Evolutionary conservation across 805 yeast genomes (phyloP), one percentile per base, ranked within the genome.

Genomic region (Monosporozyma servazzii): DNA sequence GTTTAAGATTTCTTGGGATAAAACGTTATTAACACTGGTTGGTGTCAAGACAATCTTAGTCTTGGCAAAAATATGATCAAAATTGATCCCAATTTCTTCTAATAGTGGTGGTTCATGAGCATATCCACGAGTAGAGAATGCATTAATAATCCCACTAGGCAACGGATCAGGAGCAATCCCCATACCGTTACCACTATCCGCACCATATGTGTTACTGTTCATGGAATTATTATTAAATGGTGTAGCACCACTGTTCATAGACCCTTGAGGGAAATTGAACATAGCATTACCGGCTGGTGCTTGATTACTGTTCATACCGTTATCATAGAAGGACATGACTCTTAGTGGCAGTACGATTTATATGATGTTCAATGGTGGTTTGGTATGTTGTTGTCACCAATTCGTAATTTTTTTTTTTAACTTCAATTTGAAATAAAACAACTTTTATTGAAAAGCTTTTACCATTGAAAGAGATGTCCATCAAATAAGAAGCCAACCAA

Each of bases 11-110:
- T 88, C 93, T 40, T 82, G 80, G 47, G 84, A 80, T 18, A 88
- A 74, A 15, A 71, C 70, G 36, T 82, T 77, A 45, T 68, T 67
- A 20, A 72, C 63, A 46, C 63, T 56, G 11, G 81, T 75, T 13
- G 96, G 95, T 59, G 86, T 85, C 65, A 93, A 75, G 10, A 90
- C 98, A 1, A 91, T 87, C 62, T 80, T 68, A 0, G 98, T 93
- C 73, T 88, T 93, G 36, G 80, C 75, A 60, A 82, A 80, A 57
- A 93, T 91, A 63, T 91, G 97, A 41, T 76, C 77, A 62, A 93
- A 93, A 67, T 93, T 90, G 63, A 93, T 87, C 2, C 98, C 99
- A 25, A 93, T 69, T 64, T 93, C 99, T 65, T 93, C 96, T 48
- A 93, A 72, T 45, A 93, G 72, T 2, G 97, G 89, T 0, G 96